Evolutionary conservation across 371 early-diverging fungal species (phyloP).

Genomic region (Rhizopus delemar): DNA sequence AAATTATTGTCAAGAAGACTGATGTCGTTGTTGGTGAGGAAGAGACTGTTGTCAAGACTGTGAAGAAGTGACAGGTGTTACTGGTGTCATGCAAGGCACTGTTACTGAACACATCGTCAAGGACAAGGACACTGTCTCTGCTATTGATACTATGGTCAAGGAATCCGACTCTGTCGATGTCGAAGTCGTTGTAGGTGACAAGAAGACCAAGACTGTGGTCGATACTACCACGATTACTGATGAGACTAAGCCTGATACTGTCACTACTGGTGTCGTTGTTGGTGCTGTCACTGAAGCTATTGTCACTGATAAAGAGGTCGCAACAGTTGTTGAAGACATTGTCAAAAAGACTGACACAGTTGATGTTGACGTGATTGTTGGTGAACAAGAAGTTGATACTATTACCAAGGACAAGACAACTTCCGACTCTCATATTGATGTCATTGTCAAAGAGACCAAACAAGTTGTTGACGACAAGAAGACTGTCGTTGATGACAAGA

Average conservation of each 20-base stretch:
- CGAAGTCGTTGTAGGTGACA: background rate
- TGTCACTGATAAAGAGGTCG: background rate
- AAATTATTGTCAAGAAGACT: background rate
- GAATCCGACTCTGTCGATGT: background rate
- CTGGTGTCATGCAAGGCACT: background rate
- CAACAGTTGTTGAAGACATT: background rate
- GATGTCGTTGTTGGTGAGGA: background rate
- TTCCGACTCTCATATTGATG: background rate
- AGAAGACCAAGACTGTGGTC: slow-evolving; percentile 1
- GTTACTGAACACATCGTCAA: background rate
- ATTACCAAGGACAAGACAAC: slow-evolving; percentile 6
- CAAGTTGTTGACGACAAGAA: background rate
- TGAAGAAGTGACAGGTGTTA: slow-evolving; percentile 3
- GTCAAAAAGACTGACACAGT: background rate
- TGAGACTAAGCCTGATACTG: background rate
- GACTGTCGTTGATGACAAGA: background rate
- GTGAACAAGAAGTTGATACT: slow-evolving; percentile 1
- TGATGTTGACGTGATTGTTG: background rate
- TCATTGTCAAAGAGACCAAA: too few relatives aligned
- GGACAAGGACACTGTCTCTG: slow-evolving; percentile 1
- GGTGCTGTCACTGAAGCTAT: slow-evolving; percentile 1
- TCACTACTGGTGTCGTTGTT: slow-evolving; percentile 4
- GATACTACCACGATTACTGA: slow-evolving; percentile 4
- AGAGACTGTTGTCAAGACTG: background rate
- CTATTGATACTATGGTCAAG: background rate